A percentile compares a stretch with the other conserved stretches of the same genome.
Evolutionary conservation across 768 basidiomycete species (phyloP).

Genomic region (Boletus fagicola): DNA sequence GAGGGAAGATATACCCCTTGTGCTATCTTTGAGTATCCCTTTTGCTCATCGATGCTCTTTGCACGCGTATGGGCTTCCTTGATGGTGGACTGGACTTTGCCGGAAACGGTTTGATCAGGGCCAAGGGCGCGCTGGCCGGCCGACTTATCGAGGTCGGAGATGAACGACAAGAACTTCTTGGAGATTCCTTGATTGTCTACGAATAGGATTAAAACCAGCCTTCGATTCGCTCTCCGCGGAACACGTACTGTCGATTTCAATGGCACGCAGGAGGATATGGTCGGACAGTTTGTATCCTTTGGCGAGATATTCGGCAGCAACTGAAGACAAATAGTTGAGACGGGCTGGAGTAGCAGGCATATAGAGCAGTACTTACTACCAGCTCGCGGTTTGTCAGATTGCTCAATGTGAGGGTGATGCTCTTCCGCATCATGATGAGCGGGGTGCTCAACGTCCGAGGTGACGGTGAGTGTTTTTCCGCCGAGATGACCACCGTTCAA

Average conservation of each 20-base stretch:
- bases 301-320: slow-evolving; percentile 93
- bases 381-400: slow-evolving; percentile 89
- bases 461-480: slow-evolving; percentile 64
- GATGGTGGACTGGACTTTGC: slow-evolving; percentile 64
- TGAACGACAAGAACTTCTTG: slow-evolving; percentile 74
- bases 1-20: slow-evolving; percentile 49
- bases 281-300: slow-evolving; percentile 85
- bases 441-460: slow-evolving; percentile 60
- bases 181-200: slow-evolving; percentile 86
- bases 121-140: slow-evolving; percentile 73
- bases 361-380: slow-evolving; percentile 52
- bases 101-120: slow-evolving; percentile 76
- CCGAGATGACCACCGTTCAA: slow-evolving; percentile 78
- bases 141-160: slow-evolving; percentile 66
- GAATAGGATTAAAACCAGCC: neutral
- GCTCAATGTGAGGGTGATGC: slow-evolving; percentile 51
- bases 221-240: neutral
- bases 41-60: slow-evolving; percentile 76
- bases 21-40: slow-evolving; percentile 69
- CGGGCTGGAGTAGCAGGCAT: neutral
- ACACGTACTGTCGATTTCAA: slow-evolving; percentile 68
- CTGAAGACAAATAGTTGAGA: slow-evolving; percentile 34
- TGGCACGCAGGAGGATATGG: slow-evolving; percentile 70
- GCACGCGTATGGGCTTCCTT: slow-evolving; percentile 66
- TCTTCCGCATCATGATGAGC: slow-evolving; percentile 48